Conservation (phyloP, 2,329 filamentous ascomycete genomes). For the Neocatenulostroma microsporum region DNA sequence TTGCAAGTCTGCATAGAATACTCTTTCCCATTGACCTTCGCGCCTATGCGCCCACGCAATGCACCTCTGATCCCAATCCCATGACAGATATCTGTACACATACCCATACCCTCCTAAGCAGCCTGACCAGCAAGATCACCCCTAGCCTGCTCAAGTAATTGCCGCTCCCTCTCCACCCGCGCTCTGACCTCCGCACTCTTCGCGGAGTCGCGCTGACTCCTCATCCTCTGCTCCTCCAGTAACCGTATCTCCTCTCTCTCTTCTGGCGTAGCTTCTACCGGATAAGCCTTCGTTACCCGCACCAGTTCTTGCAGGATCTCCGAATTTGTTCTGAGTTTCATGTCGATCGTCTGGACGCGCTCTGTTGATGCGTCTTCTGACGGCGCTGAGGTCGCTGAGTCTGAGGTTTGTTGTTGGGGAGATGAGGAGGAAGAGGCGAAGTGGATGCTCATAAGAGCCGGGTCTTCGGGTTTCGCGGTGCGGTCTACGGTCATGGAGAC, state of each 20-base stretch:
- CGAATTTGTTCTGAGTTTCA: conserved; percentile 54
- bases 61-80: no score
- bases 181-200: conserved; percentile 47
- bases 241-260: conserved; percentile 53
- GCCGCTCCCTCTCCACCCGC: conserved; percentile 55
- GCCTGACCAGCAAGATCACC: conserved; percentile 31
- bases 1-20: no score
- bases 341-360: conserved; percentile 41
- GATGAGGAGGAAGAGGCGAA: no score
- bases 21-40: no score
- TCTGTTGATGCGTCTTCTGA: no score
- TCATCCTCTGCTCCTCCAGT: conserved; percentile 48
- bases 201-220: conserved; percentile 49
- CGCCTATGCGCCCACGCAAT: no score
- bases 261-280: conserved; percentile 50
- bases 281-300: conserved; percentile 52
- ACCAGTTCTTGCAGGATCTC: conserved; percentile 59
- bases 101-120: no score
- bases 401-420: conserved; percentile 18
- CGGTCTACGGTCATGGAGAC: conserved; percentile 76
- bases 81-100: no score
- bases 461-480: conserved; percentile 47
- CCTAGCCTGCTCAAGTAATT: conserved; percentile 49
- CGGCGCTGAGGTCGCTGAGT: conserved; percentile 30
- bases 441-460: conserved; percentile 59